Evolutionary conservation across 257 asterid species (phyloP).

Genomic region (Coffea eugenioides): DNA sequence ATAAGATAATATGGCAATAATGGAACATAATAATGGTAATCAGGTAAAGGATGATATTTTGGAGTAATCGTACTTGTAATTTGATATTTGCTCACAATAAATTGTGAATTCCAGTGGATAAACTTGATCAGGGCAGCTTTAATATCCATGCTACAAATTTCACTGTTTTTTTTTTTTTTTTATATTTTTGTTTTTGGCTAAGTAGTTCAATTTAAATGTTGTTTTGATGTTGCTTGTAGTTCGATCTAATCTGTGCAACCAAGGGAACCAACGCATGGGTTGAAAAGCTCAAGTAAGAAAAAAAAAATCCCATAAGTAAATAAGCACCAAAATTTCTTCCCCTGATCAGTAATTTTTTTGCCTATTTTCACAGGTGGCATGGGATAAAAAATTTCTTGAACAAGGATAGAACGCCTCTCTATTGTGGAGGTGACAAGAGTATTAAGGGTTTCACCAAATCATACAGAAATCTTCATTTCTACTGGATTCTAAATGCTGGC

Average conservation of each 20-base stretch:
- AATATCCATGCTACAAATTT: neutral
- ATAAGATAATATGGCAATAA: no score
- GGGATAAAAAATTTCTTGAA: conserved; percentile 56
- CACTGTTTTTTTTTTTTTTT: neutral
- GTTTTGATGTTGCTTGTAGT: conserved; percentile 37
- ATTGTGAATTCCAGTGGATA: neutral
- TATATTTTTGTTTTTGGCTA: neutral
- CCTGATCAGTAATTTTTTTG: neutral
- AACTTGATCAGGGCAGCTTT: neutral
- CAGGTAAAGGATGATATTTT: no score
- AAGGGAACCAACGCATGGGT: conserved; percentile 53
- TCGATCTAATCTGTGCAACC: conserved; percentile 87
- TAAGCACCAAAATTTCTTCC: no score
- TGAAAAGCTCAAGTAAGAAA: conserved; percentile 60
- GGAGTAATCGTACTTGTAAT: neutral
- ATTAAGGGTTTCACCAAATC: no score
- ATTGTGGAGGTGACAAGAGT: no score
- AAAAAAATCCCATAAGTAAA: no score
- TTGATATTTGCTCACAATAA: neutral
- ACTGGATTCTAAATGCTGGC: no score
- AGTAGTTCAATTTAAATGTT: neutral
- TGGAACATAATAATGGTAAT: no score
- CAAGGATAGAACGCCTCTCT: no score
- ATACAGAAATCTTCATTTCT: no score
- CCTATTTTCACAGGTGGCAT: conserved; percentile 59